phyloP scores from a whole-genome alignment of 495 filamentous ascomycete species.

The Penicillium antarcticum region DNA sequence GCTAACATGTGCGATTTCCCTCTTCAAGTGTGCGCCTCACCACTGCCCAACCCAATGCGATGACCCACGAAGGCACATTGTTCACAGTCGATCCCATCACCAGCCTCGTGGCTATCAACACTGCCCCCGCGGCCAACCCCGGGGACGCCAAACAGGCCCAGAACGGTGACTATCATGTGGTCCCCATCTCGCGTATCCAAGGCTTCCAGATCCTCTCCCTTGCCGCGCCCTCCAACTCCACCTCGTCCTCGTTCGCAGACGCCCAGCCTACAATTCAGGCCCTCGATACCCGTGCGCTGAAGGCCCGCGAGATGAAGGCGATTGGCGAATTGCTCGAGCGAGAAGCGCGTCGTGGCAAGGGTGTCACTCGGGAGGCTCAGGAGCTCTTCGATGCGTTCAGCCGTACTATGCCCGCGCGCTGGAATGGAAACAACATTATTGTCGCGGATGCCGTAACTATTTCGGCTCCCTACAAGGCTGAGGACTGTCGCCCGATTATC shows the following conservation, averaged over 20 bases:
- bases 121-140: constrained; percentile 29
- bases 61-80: constrained; percentile 59
- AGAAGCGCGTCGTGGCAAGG: constrained; percentile 55
- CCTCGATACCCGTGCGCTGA: constrained; percentile 52
- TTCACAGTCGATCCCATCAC: constrained; percentile 66
- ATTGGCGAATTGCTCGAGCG: constrained; percentile 51
- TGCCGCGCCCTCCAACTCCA: constrained; percentile 51
- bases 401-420: constrained; percentile 61
- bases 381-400: constrained; percentile 66
- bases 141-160: constrained; percentile 37
- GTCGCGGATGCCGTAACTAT: constrained; percentile 65
- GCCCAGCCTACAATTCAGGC: constrained; percentile 38
- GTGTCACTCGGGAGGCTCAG: constrained; percentile 63
- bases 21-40: constrained; percentile 56
- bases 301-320: constrained; percentile 50
- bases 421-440: constrained; percentile 60
- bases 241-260: constrained; percentile 40
- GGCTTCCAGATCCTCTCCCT: constrained; percentile 58
- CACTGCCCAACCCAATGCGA: constrained; percentile 47
- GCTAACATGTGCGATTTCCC: neutral
- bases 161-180: constrained; percentile 59
- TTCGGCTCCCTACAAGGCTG: constrained; percentile 55
- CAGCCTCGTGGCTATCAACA: constrained; percentile 62
- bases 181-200: constrained; percentile 62
- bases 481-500: constrained; percentile 52